Evolutionary conservation across 2,329 filamentous ascomycete species (phyloP), one percentile per base, ranked within the genome.

Genomic region (Aplosporella prunicola): DNA sequence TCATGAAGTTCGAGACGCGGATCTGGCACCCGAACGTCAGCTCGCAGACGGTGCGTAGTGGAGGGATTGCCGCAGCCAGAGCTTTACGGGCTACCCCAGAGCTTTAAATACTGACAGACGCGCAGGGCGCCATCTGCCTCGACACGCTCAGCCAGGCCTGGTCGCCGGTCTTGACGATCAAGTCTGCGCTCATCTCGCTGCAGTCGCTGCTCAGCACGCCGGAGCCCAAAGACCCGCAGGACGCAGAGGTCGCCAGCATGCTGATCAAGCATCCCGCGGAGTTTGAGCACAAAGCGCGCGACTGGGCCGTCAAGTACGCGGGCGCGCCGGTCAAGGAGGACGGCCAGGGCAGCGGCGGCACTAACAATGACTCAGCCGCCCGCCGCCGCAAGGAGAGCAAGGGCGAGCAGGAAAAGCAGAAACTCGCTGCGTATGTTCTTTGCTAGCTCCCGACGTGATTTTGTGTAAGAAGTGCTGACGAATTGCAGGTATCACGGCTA

Each of bases 1-100:
- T 76, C 42, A 96, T 98, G 82, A 81, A 77, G 51, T 96, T 96
- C 55, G 75, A 81, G 46, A 98, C 91, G 46, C 88, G 81, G 61
- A 81, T 96, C 50, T 98, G 88, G 88, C 91, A 98, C 60, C 91
- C 91, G 22, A 98, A 98, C 56, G 77, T 98, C 64, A 93, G 84
- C 70, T 89, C 82, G 53, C 82, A 91, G 57, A 95, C 88, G 26
- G 87, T 93, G 65, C 54, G 79, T 69, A 16, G 16, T 32, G 9
- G n/a, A n/a, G n/a, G n/a, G n/a, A n/a, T n/a, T n/a, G n/a, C n/a
- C n/a, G n/a, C n/a, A n/a, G n/a, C n/a, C n/a, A n/a, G 15, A 14
- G 16, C 13, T 29, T 20, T 16, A 9, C 9, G 15, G 15, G 23
- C 15, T 10, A 7, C 14, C 14, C 27, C 18, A 10, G 13, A 9